Percentiles rank a stretch among this genome's conserved stretches.
phyloP scores from a whole-genome alignment of 2,329 filamentous ascomycete genomes.

The Ascochyta pisi region DNA sequence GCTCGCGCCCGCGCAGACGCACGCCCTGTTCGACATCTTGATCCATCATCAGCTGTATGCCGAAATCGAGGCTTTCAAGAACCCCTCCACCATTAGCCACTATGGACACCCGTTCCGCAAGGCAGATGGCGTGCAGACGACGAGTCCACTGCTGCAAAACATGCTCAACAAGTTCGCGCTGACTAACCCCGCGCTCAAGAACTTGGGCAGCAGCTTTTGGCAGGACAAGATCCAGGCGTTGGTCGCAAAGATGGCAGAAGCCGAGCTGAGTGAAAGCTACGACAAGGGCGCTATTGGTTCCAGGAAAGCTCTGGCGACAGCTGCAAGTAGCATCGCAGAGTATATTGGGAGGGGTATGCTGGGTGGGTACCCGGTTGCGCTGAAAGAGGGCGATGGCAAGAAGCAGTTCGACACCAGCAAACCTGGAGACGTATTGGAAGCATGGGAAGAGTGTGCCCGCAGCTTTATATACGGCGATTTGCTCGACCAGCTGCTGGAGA shows the following conservation, averaged over 20 bases:
- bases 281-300: slow-evolving; percentile 78
- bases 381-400: slow-evolving; percentile 42
- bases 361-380: slow-evolving; percentile 62
- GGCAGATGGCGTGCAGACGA: slow-evolving; percentile 55
- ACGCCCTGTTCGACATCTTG: slow-evolving; percentile 62
- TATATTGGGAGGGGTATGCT: slow-evolving; percentile 71
- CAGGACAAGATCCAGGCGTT: slow-evolving; percentile 51
- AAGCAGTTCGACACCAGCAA: slow-evolving; percentile 64
- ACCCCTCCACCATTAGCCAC: slow-evolving; percentile 65
- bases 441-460: slow-evolving; percentile 72
- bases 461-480: slow-evolving; percentile 72
- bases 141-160: slow-evolving; percentile 71
- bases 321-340: slow-evolving; percentile 72
- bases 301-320: slow-evolving; percentile 77
- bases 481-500: slow-evolving; percentile 69
- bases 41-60: slow-evolving; percentile 63
- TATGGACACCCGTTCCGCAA: slow-evolving; percentile 75
- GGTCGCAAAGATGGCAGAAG: slow-evolving; percentile 61
- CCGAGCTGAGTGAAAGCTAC: slow-evolving; percentile 79
- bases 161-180: slow-evolving; percentile 71
- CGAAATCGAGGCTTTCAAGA: slow-evolving; percentile 76
- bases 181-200: slow-evolving; percentile 69
- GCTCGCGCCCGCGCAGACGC: slow-evolving; percentile 55
- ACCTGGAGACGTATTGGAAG: slow-evolving; percentile 66
- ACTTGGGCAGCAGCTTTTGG: slow-evolving; percentile 60